Percentiles rank a stretch among this genome's conserved stretches.
Evolutionary conservation across 441 rosid species (phyloP).

Genomic region (Francoa sonchifolia): DNA sequence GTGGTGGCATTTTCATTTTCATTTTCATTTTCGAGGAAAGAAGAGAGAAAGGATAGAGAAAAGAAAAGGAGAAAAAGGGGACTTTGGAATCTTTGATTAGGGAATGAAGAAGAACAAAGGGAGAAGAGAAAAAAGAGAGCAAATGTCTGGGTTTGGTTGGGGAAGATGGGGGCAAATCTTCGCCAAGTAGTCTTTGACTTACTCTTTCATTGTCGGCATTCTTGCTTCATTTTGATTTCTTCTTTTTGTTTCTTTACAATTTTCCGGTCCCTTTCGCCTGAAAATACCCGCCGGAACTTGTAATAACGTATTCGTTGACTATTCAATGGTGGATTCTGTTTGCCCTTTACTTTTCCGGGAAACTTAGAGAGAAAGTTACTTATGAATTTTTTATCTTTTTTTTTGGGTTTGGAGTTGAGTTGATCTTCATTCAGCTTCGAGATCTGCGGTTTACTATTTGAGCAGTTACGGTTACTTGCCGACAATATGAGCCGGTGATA

Average conservation of each 20-base stretch:
- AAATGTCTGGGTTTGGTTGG: constrained; percentile 32
- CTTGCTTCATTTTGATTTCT: neutral
- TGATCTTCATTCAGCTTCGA: neutral
- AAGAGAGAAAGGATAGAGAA: neutral
- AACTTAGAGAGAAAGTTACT: neutral
- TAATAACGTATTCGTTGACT: neutral
- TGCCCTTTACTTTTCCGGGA: neutral
- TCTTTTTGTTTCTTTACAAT: neutral
- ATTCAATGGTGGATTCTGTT: neutral
- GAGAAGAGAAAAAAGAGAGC: constrained; percentile 1
- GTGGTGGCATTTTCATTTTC: no score
- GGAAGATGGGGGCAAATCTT: constrained; percentile 30
- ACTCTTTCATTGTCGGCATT: no score
- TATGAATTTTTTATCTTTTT: neutral
- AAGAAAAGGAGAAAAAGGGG: neutral
- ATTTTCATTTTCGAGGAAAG: neutral
- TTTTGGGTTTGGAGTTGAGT: neutral
- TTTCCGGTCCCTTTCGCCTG: constrained; percentile 1
- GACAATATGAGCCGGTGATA: constrained; percentile 5
- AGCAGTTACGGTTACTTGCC: no score
- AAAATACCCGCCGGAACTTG: neutral
- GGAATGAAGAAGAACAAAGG: neutral
- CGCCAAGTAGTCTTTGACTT: constrained; percentile 21
- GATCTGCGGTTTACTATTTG: no score
- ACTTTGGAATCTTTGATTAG: constrained; percentile 9